Conservation (phyloP, 2,329 filamentous ascomycete genomes). For the Shiraia bambusicola region DNA sequence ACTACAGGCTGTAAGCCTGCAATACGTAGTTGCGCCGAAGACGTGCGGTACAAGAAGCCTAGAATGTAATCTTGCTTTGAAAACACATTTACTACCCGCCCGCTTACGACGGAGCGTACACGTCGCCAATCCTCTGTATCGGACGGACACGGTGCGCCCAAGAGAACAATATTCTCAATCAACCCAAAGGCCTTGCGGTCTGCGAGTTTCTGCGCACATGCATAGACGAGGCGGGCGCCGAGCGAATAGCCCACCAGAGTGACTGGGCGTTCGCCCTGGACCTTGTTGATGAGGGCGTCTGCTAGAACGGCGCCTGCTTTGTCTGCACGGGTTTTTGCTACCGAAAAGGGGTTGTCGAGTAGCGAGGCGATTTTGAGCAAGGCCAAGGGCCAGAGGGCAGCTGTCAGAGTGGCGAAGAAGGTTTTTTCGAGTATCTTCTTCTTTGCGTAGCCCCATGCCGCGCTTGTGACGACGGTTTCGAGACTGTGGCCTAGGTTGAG, state of each 20-base stretch:
- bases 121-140: slow-evolving; percentile 71
- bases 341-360: slow-evolving; percentile 79
- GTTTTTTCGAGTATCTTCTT: slow-evolving; percentile 69
- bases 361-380: slow-evolving; percentile 54
- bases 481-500: slow-evolving; percentile 77
- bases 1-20: slow-evolving; percentile 77
- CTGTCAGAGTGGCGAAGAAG: slow-evolving; percentile 49
- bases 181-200: slow-evolving; percentile 79
- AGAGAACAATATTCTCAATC: slow-evolving; percentile 78
- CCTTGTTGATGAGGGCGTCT: slow-evolving; percentile 77
- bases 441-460: slow-evolving; percentile 77
- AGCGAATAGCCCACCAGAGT: slow-evolving; percentile 80
- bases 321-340: slow-evolving; percentile 73
- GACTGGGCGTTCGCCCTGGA: slow-evolving; percentile 79
- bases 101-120: slow-evolving; percentile 75
- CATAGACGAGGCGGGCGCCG: slow-evolving; percentile 78
- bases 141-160: slow-evolving; percentile 78
- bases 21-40: slow-evolving; percentile 77
- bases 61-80: slow-evolving; percentile 86
- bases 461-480: slow-evolving; percentile 73
- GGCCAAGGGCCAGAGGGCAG: slow-evolving; percentile 53
- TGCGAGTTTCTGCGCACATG: slow-evolving; percentile 74
- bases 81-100: slow-evolving; percentile 83
- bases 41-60: slow-evolving; percentile 82
- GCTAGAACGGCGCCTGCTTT: slow-evolving; percentile 80